These are phyloP conservation scores for Ogataea pignaliae DNA, from an alignment of 805 yeast genomes.

Conservation along the genomic window DNA sequence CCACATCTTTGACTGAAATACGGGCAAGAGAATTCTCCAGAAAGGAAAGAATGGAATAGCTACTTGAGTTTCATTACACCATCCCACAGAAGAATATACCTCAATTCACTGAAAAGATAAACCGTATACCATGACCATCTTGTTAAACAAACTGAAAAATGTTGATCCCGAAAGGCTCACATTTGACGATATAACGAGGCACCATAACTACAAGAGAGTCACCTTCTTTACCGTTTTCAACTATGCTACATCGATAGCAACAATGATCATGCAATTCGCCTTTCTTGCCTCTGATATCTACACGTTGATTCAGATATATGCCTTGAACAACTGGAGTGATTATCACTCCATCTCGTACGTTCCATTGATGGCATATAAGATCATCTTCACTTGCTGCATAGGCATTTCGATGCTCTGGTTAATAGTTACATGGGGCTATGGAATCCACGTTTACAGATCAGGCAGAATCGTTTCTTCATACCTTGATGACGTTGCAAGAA, in stretches of 20 bases:
- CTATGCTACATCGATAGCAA: conserved; percentile 36
- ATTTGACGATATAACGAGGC: conserved; percentile 26
- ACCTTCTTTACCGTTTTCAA: conserved; percentile 39
- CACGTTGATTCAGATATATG: conserved; percentile 71
- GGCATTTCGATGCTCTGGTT: conserved; percentile 60
- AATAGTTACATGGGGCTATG: conserved; percentile 54
- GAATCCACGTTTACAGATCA: conserved; percentile 52
- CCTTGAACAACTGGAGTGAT: conserved; percentile 45
- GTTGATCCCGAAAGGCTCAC: conserved; percentile 22
- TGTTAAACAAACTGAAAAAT: conserved; percentile 3
- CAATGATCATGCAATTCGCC: conserved; percentile 46
- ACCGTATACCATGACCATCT: background rate
- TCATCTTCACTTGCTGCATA: conserved; percentile 56
- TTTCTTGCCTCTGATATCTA: conserved; percentile 68
- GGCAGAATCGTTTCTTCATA: conserved; percentile 66
- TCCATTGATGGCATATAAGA: conserved; percentile 27
- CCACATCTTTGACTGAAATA: too few relatives aligned
- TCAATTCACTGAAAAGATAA: too few relatives aligned
- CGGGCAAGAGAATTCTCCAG: too few relatives aligned
- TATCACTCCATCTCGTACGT: conserved; percentile 30
- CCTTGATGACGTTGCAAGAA: conserved; percentile 59
- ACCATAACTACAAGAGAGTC: conserved; percentile 33
- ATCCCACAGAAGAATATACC: too few relatives aligned
- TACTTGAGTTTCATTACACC: too few relatives aligned
- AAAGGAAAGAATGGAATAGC: too few relatives aligned